Percentiles rank a stretch among this genome's conserved stretches.
Evolutionary conservation across 306 rosid genomes (phyloP).

Genomic region (Oxytropis ochrocephala): DNA sequence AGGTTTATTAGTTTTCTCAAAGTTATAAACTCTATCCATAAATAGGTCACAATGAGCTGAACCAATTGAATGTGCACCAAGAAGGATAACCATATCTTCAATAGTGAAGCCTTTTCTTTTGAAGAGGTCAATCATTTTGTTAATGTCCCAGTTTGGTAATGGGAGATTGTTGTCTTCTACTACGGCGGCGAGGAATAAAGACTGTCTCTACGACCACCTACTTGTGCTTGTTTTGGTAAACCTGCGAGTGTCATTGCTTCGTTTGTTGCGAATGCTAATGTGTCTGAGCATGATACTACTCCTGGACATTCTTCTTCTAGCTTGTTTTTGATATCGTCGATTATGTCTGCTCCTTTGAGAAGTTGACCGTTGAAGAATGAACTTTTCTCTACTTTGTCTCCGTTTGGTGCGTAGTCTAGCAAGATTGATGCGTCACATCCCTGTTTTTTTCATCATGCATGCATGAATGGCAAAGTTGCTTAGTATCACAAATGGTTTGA

Average conservation of each 20-base stretch:
- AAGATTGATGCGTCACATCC: slow-evolving; percentile 80
- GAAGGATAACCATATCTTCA: slow-evolving; percentile 47
- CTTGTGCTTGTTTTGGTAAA: slow-evolving; percentile 1
- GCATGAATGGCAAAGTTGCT: not conserved
- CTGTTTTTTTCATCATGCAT: slow-evolving; percentile 23
- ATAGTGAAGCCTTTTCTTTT: slow-evolving; percentile 23
- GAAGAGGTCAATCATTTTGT: slow-evolving; percentile 20
- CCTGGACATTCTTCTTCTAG: slow-evolving; percentile 46
- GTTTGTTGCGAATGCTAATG: slow-evolving; percentile 34
- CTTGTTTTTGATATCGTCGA: slow-evolving; percentile 51
- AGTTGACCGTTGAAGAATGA: slow-evolving; percentile 32
- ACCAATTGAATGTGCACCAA: slow-evolving; percentile 69
- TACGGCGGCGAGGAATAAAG: slow-evolving; percentile 27
- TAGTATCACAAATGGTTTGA: too few species aligned
- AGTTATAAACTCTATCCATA: slow-evolving; percentile 26
- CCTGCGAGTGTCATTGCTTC: slow-evolving; percentile 34
- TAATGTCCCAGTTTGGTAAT: slow-evolving; percentile 3
- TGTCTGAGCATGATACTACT: slow-evolving; percentile 66
- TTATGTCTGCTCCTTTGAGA: slow-evolving; percentile 37
- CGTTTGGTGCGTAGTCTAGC: slow-evolving; percentile 33
- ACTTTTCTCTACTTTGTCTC: slow-evolving; percentile 42
- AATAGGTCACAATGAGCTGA: slow-evolving; percentile 31
- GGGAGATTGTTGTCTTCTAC: slow-evolving; percentile 32
- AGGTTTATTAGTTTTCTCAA: not conserved
- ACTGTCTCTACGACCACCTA: slow-evolving; percentile 51